These are phyloP conservation scores for Diaporthe sp. DNA, from an alignment of 2,329 filamentous ascomycete genomes.

Conservation along the genomic window DNA sequence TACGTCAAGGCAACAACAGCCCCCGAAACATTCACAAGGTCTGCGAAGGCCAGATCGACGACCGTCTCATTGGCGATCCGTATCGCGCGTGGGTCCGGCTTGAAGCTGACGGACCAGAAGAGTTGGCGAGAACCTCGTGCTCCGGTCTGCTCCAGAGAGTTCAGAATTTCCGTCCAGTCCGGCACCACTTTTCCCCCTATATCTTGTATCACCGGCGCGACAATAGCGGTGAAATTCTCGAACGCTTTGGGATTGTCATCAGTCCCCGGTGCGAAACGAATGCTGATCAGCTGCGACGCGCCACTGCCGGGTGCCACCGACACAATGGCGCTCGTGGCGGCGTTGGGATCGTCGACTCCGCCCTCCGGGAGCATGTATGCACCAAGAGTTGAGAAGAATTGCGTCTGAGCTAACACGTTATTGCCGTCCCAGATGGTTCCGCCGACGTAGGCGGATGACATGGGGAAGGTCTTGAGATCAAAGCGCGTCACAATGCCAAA, in stretches of 20 bases:
- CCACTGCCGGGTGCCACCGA: conserved; percentile 33
- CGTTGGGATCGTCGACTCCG: conserved; percentile 38
- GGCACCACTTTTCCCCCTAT: neutral
- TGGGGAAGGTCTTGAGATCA: conserved; percentile 43
- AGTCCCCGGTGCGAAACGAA: neutral
- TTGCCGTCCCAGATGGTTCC: neutral
- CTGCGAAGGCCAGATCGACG: neutral
- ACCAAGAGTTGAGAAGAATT: conserved; percentile 33
- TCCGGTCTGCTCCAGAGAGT: neutral
- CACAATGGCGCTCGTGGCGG: conserved; percentile 34
- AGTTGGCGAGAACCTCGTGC: neutral
- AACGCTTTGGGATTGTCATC: conserved; percentile 30
- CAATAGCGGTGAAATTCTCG: conserved; percentile 37
- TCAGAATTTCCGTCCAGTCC: neutral
- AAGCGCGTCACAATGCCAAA: conserved; percentile 52
- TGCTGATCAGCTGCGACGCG: neutral
- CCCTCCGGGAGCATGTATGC: conserved; percentile 37
- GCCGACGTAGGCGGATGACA: conserved; percentile 32
- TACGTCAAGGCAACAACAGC: neutral
- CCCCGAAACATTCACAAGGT: neutral
- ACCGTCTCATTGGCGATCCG: neutral
- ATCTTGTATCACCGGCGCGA: neutral
- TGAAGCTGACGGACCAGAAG: conserved; percentile 6
- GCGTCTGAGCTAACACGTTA: neutral
- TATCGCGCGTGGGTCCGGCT: neutral